These are phyloP conservation scores for Cryphonectria japonica DNA, from an alignment of 2,329 filamentous ascomycete species.

Conservation along the genomic window DNA sequence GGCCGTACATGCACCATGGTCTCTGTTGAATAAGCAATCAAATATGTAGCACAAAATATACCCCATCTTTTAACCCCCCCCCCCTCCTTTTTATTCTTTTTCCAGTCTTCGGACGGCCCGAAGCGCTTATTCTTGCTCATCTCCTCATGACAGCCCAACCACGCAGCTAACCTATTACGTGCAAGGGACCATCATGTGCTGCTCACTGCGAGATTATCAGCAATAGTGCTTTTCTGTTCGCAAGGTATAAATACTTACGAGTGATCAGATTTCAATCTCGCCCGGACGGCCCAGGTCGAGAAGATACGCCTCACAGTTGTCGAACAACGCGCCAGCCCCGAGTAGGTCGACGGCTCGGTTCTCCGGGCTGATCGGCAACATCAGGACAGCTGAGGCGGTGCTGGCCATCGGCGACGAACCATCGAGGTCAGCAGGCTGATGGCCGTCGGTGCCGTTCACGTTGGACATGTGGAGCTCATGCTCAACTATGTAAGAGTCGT, in stretches of 20 bases:
- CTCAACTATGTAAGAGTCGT: background rate
- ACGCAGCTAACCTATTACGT: no score
- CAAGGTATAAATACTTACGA: background rate
- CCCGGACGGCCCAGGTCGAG: background rate
- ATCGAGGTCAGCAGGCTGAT: background rate
- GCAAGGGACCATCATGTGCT: background rate
- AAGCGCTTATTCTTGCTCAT: no score
- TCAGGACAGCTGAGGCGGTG: background rate
- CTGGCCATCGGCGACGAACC: no score
- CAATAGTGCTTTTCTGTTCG: background rate
- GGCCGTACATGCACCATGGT: background rate
- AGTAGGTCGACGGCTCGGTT: background rate
- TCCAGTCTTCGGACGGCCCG: background rate
- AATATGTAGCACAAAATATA: background rate
- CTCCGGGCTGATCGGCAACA: background rate
- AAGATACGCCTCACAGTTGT: background rate
- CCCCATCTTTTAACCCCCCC: no score
- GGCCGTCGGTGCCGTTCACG: background rate
- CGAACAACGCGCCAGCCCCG: background rate
- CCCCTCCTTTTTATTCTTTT: background rate
- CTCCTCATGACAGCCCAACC: background rate
- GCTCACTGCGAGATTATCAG: background rate
- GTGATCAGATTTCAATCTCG: background rate
- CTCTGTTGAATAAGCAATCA: background rate
- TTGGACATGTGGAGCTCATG: background rate